Evolutionary conservation across 2,329 filamentous ascomycete genomes (phyloP), one percentile per base, ranked within the genome.

Genomic region (Aurifilum marmelostoma): DNA sequence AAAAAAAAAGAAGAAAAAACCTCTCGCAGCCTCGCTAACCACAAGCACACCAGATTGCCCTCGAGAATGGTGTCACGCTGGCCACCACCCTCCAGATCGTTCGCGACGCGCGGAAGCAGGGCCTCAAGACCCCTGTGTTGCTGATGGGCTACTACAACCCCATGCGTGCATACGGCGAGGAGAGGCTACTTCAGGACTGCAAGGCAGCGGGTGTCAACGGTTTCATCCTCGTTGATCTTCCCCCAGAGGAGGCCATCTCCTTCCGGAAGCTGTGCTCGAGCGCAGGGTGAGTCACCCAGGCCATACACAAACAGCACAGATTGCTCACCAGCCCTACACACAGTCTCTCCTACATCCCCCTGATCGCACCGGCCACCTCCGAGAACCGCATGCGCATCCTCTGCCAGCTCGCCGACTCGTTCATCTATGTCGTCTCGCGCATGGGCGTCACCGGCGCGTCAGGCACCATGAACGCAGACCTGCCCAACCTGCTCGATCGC

Each of bases 101-200:
- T 71, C 90, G 91, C 75, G 88, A 92, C 72, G 93, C 95, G 61
- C 87, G 96, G 75, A 85, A 87, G 74, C 87, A 86, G 71, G 96
- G 96, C 56, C 84, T 98, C 67, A 90, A 87, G 75, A 89, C 91
- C 0, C 96, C 96, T 0, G 88, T 99, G 56, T 83, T 99, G 77
- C 87, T 99, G 73, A 99, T 99, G 96, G 96, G 96, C 76, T 99
- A 99, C 87, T 99, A 97, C 83, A 99, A 99, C 83, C 96, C 96
- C 1, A 85, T 98, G 71, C 84, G 98, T 71, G 93, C 91, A 76
- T 99, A 98, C 78, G 96, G 96, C 66, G 96, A 99, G 82, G 94
- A 97, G 82, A 88, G 87, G 71, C 89, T 98, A 80, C 84, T 99
- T 67, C 86, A 89, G 75, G 94, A 98, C 80, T 93, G 93, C 79